Conservation (phyloP, 2,329 filamentous ascomycete genomes). For the Colletotrichum lupini region DNA sequence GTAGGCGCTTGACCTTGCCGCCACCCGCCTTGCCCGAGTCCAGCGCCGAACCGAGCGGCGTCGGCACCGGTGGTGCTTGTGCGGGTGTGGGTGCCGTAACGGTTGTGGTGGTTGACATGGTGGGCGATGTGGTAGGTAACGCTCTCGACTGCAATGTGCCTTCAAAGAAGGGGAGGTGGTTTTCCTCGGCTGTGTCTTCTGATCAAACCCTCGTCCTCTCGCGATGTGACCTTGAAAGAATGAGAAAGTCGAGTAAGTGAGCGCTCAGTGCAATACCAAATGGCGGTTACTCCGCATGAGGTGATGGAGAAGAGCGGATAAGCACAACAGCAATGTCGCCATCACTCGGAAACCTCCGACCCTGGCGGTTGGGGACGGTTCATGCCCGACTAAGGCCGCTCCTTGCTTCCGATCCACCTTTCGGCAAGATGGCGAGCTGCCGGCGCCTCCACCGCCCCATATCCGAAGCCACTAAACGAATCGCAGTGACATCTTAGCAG, state of each 20-base stretch:
- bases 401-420: neutral
- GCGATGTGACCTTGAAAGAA: neutral
- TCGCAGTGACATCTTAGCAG: neutral
- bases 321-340: conserved; percentile 14
- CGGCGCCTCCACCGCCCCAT: neutral
- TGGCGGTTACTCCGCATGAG: conserved; percentile 14
- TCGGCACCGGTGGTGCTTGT: conserved; percentile 9
- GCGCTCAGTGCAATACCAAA: neutral
- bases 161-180: no score
- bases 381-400: neutral
- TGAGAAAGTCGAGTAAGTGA: neutral
- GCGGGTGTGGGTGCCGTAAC: neutral
- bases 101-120: conserved; percentile 29
- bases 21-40: conserved; percentile 9
- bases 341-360: conserved; percentile 21
- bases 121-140: neutral
- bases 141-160: neutral
- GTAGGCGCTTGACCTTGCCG: conserved; percentile 31
- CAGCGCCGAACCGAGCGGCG: conserved; percentile 18
- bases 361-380: conserved; percentile 6
- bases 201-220: neutral
- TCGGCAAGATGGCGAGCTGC: neutral
- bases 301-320: conserved; percentile 11
- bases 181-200: neutral
- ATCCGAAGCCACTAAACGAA: neutral